These are phyloP conservation scores for Aspergillus fructus DNA, from an alignment of 2,329 filamentous ascomycete genomes.

Conservation along the genomic window DNA sequence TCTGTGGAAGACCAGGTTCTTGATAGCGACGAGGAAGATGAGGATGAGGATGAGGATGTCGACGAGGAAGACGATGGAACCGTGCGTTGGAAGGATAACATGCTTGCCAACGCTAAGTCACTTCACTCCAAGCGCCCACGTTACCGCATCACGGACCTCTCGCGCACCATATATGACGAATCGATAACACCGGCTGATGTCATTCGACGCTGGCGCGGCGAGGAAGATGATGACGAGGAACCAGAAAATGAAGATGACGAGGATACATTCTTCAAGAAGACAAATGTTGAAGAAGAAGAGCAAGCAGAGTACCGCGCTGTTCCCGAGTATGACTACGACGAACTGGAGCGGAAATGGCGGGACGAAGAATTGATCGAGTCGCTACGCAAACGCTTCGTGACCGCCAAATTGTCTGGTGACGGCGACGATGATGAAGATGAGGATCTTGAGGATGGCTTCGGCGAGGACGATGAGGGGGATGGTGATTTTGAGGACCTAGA, in stretches of 20 bases:
- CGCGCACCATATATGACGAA: slow-evolving; percentile 84
- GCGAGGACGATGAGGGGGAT: slow-evolving; percentile 68
- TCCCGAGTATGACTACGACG: slow-evolving; percentile 75
- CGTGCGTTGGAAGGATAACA: slow-evolving; percentile 83
- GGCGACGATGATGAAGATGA: slow-evolving; percentile 52
- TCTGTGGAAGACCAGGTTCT: slow-evolving; percentile 57
- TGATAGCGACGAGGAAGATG: slow-evolving; percentile 49
- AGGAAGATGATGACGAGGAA: slow-evolving; percentile 59
- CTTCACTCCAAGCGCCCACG: slow-evolving; percentile 69
- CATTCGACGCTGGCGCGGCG: slow-evolving; percentile 75
- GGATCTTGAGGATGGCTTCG: slow-evolving; percentile 50
- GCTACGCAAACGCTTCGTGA: slow-evolving; percentile 73
- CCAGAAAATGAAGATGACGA: slow-evolving; percentile 62
- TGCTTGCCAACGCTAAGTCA: slow-evolving; percentile 70
- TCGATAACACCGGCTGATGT: slow-evolving; percentile 73
- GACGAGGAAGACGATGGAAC: slow-evolving; percentile 63
- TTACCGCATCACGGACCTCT: slow-evolving; percentile 79
- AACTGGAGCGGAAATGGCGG: slow-evolving; percentile 82
- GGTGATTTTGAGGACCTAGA: slow-evolving; percentile 86
- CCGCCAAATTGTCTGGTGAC: slow-evolving; percentile 60
- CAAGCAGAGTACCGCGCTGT: slow-evolving; percentile 73
- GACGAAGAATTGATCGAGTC: slow-evolving; percentile 73
- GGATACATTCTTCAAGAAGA: slow-evolving; percentile 65
- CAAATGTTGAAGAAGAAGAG: slow-evolving; percentile 49
- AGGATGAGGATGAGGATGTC: slow-evolving; percentile 40